Evolutionary conservation across 1,284 basidiomycete species (phyloP).

Genomic region (Xerocomus nothofagi): DNA sequence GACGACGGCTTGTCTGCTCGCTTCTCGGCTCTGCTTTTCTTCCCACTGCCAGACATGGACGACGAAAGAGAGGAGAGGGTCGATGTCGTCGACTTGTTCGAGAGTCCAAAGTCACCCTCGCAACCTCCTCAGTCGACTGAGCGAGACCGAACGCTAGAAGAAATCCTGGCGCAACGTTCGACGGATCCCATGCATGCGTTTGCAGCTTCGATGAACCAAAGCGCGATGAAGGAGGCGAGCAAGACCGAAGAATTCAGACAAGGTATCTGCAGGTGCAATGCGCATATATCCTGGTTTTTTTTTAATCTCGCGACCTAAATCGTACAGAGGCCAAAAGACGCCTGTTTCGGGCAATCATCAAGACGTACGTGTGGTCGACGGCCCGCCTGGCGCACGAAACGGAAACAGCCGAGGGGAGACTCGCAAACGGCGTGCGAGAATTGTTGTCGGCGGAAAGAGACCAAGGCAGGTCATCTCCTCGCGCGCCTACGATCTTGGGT

Average conservation of each 20-base stretch:
- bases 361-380: constrained; percentile 29
- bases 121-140: background rate
- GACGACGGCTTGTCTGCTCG: background rate
- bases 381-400: constrained; percentile 26
- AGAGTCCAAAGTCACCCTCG: background rate
- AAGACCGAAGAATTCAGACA: constrained; percentile 31
- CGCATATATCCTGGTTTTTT: constrained; percentile 32
- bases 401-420: constrained; percentile 9
- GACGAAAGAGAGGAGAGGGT: constrained; percentile 3
- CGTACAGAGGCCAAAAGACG: constrained; percentile 26
- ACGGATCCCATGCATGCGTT: constrained; percentile 23
- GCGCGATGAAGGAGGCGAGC: constrained; percentile 19
- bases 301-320: constrained; percentile 7
- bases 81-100: constrained; percentile 2
- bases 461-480: constrained; percentile 42
- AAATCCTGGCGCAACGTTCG: constrained; percentile 21
- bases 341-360: constrained; percentile 17
- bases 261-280: constrained; percentile 26
- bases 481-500: constrained; percentile 21
- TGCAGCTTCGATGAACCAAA: constrained; percentile 19
- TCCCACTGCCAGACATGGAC: constrained; percentile 16
- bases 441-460: constrained; percentile 33
- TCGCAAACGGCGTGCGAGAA: constrained; percentile 25
- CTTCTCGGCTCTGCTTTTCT: background rate
- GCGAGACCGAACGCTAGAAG: constrained; percentile 21